Conservation (phyloP, 108 stramenopile genomes). For the Nannochloropsis granulata region DNA sequence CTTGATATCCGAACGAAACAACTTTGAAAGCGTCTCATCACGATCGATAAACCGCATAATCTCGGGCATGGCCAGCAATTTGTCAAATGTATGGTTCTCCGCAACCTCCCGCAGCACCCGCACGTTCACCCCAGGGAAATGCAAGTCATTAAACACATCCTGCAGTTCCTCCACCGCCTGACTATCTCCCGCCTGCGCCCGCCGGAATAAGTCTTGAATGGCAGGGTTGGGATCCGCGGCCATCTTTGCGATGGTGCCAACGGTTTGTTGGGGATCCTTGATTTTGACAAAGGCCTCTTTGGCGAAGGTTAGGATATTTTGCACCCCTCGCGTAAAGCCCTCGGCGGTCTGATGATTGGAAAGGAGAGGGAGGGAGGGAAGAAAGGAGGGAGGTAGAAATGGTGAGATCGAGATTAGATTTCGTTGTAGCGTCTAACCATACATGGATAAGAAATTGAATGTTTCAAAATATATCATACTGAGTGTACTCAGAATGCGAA, state of each 20-base stretch:
- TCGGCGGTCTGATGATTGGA: not conserved
- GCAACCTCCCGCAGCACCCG: not conserved
- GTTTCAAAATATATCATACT: too few relatives aligned
- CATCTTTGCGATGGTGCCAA: not conserved
- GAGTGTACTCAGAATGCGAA: too few relatives aligned
- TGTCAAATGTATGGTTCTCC: not conserved
- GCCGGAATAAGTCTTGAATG: not conserved
- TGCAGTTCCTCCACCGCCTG: not conserved
- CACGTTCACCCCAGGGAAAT: not conserved
- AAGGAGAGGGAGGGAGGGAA: not conserved
- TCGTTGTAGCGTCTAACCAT: too few relatives aligned
- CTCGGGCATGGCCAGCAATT: not conserved
- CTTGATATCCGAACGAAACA: not conserved
- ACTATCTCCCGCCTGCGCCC: not conserved
- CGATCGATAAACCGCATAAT: not conserved
- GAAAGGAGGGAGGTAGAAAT: too few relatives aligned
- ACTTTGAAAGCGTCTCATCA: not conserved
- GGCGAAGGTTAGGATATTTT: not conserved
- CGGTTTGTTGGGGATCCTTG: not conserved
- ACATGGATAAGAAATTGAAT: too few relatives aligned
- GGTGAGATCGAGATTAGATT: too few relatives aligned
- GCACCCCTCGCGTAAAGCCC: not conserved
- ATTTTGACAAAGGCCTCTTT: not conserved
- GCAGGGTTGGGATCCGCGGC: not conserved
- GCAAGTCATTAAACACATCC: not conserved